Conservation (phyloP, 2,329 filamentous ascomycete genomes). For the Venturia asperata region DNA sequence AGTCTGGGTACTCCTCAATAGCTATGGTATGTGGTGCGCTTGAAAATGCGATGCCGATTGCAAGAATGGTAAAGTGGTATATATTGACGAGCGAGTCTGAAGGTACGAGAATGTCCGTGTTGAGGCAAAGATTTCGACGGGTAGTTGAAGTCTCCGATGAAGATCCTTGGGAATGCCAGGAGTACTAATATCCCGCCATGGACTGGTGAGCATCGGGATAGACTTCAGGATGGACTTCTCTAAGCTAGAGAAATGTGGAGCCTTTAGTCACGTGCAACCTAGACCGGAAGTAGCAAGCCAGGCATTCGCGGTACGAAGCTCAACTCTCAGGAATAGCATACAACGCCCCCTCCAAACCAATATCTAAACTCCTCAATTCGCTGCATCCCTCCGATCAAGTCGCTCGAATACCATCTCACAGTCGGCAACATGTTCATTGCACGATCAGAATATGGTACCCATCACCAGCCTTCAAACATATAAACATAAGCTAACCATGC, state of each 20-base stretch:
- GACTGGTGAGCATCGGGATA: too few relatives aligned
- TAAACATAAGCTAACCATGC: constrained; percentile 18
- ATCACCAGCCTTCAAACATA: constrained; percentile 34
- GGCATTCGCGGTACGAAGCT: too few relatives aligned
- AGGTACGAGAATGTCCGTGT: too few relatives aligned
- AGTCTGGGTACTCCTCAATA: neutral
- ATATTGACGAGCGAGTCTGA: too few relatives aligned
- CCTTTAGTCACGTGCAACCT: neutral
- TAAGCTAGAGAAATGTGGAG: too few relatives aligned
- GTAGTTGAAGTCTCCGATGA: too few relatives aligned
- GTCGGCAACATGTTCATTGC: constrained; percentile 92
- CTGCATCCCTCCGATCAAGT: neutral
- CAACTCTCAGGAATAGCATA: too few relatives aligned
- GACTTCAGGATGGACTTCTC: too few relatives aligned
- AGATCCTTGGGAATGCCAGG: too few relatives aligned
- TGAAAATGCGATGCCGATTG: neutral
- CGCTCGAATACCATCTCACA: neutral
- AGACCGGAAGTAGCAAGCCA: neutral
- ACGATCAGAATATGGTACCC: constrained; percentile 94
- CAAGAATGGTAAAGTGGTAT: neutral
- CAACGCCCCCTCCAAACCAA: neutral
- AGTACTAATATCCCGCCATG: too few relatives aligned
- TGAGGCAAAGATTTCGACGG: too few relatives aligned
- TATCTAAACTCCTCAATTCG: neutral
- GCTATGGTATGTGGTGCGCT: neutral